These are phyloP conservation scores for Aspergillus sp. DNA, from an alignment of 2,329 filamentous ascomycete genomes.

Conservation along the genomic window DNA sequence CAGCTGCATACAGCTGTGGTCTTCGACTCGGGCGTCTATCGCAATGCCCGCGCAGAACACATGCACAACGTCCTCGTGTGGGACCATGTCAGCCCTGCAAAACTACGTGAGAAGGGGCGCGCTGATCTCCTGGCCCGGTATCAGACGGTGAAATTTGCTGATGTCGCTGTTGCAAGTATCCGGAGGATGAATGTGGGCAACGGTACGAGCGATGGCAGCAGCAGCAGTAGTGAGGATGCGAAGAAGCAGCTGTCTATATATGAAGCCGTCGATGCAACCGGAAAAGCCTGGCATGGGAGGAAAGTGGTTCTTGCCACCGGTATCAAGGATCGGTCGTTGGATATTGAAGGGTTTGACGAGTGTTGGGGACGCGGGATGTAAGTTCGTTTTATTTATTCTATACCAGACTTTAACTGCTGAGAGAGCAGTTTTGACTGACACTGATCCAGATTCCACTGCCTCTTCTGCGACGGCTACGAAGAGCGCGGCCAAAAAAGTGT, in stretches of 20 bases:
- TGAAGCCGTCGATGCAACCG: constrained; percentile 43
- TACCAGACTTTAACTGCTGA: no score
- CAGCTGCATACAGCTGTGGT: constrained; percentile 54
- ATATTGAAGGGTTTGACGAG: constrained; percentile 55
- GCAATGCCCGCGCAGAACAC: constrained; percentile 53
- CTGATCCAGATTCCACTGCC: constrained; percentile 9
- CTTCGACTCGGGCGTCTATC: constrained; percentile 57
- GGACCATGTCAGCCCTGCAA: constrained; percentile 26
- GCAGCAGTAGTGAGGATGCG: no score
- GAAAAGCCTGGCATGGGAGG: constrained; percentile 47
- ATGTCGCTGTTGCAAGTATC: not conserved
- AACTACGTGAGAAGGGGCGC: not conserved
- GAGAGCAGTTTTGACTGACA: not conserved
- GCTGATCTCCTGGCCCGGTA: constrained; percentile 3
- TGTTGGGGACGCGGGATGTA: constrained; percentile 56
- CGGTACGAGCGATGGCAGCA: no score
- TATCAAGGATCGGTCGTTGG: constrained; percentile 51
- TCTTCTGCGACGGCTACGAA: constrained; percentile 16
- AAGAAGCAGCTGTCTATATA: constrained; percentile 22
- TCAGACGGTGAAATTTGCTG: not conserved
- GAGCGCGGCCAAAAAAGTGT: constrained; percentile 7
- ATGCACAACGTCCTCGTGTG: constrained; percentile 56
- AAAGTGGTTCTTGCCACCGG: constrained; percentile 60
- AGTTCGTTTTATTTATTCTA: not conserved
- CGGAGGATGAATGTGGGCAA: constrained; percentile 20